Conservation (phyloP, 495 filamentous ascomycete species). For the Cercophora samala region DNA sequence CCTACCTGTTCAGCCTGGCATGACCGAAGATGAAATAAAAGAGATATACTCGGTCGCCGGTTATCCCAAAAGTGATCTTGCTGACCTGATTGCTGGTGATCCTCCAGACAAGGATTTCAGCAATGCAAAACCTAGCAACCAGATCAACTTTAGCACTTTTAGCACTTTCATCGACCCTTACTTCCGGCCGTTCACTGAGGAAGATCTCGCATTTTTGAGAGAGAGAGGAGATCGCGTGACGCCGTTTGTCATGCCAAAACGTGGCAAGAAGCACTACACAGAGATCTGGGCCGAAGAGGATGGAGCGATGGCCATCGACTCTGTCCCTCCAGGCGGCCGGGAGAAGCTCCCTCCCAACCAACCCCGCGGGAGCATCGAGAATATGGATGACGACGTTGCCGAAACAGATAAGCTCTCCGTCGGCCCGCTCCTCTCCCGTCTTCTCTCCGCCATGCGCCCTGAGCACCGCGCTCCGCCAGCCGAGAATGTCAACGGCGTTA, state of each 20-base stretch:
- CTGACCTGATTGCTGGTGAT: conserved; percentile 79
- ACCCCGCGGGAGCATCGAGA: conserved; percentile 76
- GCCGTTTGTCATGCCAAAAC: conserved; percentile 81
- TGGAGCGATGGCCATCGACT: conserved; percentile 66
- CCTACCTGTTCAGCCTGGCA: conserved; percentile 63
- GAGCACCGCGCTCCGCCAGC: conserved; percentile 65
- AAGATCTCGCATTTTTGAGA: conserved; percentile 89
- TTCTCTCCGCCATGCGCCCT: conserved; percentile 77
- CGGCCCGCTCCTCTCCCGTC: conserved; percentile 78
- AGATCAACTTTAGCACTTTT: conserved; percentile 89
- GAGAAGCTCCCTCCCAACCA: conserved; percentile 75
- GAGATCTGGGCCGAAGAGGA: conserved; percentile 95
- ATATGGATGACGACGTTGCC: conserved; percentile 75
- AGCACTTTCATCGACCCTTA: conserved; percentile 83
- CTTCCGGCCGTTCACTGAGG: conserved; percentile 85
- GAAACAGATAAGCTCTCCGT: conserved; percentile 90
- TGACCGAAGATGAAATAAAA: conserved; percentile 76
- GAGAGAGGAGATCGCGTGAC: conserved; percentile 81
- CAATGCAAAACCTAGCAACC: conserved; percentile 86
- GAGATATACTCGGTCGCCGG: conserved; percentile 81
- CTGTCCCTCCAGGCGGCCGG: conserved; percentile 42
- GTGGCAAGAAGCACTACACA: conserved; percentile 79
- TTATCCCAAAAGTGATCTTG: conserved; percentile 77
- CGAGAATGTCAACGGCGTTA: conserved; percentile 56
- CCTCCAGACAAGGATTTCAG: conserved; percentile 93